Evolutionary conservation across 768 basidiomycete species (phyloP).

Genomic region (Gloeostereum incarnatum): DNA sequence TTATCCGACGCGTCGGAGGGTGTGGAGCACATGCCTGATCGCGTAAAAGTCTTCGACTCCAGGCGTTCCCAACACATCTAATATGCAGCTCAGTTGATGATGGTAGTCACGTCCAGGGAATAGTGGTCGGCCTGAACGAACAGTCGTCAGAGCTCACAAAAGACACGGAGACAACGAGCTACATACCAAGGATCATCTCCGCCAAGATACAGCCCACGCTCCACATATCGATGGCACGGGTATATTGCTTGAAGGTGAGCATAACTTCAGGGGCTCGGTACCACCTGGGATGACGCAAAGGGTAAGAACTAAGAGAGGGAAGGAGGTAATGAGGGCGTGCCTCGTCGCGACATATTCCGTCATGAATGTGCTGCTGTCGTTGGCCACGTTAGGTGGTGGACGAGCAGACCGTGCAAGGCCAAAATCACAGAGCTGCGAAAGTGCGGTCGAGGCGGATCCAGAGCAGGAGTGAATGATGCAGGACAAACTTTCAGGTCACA

Average conservation of each 20-base stretch:
- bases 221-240: conserved; percentile 82
- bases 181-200: conserved; percentile 92
- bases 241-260: conserved; percentile 97
- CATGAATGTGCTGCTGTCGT: conserved; percentile 76
- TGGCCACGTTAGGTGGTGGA: conserved; percentile 62
- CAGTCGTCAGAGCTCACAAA: conserved; percentile 8
- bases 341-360: conserved; percentile 95
- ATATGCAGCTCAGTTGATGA: conserved; percentile 86
- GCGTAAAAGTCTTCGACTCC: conserved; percentile 93
- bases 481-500: conserved; percentile 85
- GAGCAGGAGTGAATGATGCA: conserved; percentile 5
- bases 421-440: conserved; percentile 68
- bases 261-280: conserved; percentile 98
- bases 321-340: conserved; percentile 23
- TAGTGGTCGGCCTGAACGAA: no score
- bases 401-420: conserved; percentile 76
- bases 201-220: conserved; percentile 82
- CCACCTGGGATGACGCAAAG: conserved; percentile 77
- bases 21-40: no score
- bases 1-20: conserved; percentile 40
- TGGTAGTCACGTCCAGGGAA: conserved; percentile 35
- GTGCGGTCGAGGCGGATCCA: conserved; percentile 2
- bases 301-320: conserved; percentile 5
- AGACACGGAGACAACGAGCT: conserved; percentile 17
- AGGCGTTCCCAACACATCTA: conserved; percentile 89